Evolutionary conservation across 768 basidiomycete species (phyloP).

Genomic region (Kwoniella pini): DNA sequence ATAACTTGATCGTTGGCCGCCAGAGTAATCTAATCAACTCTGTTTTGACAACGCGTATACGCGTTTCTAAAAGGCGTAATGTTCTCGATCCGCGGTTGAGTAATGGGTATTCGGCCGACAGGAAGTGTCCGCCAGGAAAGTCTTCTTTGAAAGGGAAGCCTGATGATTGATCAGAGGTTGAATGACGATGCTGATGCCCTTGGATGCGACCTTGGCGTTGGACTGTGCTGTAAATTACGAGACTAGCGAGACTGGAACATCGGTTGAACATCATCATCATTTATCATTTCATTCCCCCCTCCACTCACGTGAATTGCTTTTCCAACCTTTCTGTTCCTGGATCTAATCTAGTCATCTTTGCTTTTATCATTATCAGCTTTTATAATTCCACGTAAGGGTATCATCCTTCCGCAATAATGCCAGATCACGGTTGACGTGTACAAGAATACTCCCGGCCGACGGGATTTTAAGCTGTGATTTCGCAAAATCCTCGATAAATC

Average conservation of each 20-base stretch:
- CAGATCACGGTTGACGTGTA: slow-evolving; percentile 25
- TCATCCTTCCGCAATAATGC: slow-evolving; percentile 5
- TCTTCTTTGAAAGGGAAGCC: too few species aligned
- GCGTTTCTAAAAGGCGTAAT: slow-evolving; percentile 1
- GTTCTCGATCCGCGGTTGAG: not conserved
- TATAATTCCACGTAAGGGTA: too few species aligned
- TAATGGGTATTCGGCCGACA: not conserved
- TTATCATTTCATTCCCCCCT: too few species aligned
- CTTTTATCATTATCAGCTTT: too few species aligned
- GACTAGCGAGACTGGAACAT: not conserved
- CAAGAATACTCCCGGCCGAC: slow-evolving; percentile 2
- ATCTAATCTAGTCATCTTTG: too few species aligned
- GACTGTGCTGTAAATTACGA: not conserved
- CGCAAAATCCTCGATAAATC: slow-evolving; percentile 3
- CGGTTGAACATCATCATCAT: not conserved
- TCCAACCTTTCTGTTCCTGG: slow-evolving; percentile 1
- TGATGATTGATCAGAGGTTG: not conserved
- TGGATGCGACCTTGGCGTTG: not conserved
- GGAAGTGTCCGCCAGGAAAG: not conserved
- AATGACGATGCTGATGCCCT: not conserved
- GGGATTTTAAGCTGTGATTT: slow-evolving; percentile 8
- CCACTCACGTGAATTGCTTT: slow-evolving; percentile 13
- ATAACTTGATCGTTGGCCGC: not conserved
- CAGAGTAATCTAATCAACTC: slow-evolving; percentile 6
- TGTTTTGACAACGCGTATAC: not conserved